Conservation (phyloP, 192 early-diverging fungal species). For the Spizellomyces punctatus region DNA sequence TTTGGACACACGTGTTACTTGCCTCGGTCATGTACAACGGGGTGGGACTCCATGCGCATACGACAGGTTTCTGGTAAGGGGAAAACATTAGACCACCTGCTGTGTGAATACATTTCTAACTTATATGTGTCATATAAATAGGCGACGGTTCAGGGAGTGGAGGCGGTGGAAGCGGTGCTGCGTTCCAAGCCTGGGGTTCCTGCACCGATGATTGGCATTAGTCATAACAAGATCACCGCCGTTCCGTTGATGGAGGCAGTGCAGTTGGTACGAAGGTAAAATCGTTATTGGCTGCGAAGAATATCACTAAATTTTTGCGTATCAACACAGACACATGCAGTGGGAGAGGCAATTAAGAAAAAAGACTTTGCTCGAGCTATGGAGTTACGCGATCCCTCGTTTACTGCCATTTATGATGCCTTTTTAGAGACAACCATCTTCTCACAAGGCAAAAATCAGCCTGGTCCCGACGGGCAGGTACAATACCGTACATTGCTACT, state of each 20-base stretch:
- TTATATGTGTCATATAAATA: slow-evolving; percentile 6
- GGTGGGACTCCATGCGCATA: slow-evolving; percentile 88
- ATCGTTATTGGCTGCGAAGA: slow-evolving; percentile 29
- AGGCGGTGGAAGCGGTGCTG: slow-evolving; percentile 92
- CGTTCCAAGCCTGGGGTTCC: slow-evolving; percentile 79
- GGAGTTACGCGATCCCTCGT: slow-evolving; percentile 85
- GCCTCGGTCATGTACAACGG: slow-evolving; percentile 92
- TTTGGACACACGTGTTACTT: slow-evolving; percentile 93
- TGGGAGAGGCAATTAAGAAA: slow-evolving; percentile 77
- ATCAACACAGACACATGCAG: slow-evolving; percentile 65
- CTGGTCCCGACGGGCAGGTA: slow-evolving; percentile 63
- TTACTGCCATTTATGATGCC: slow-evolving; percentile 56
- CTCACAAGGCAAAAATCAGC: slow-evolving; percentile 39
- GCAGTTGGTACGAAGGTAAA: slow-evolving; percentile 44
- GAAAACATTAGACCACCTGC: too few species aligned
- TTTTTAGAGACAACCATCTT: slow-evolving; percentile 48
- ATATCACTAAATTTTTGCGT: too few species aligned
- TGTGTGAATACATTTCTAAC: too few species aligned
- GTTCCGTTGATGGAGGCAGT: slow-evolving; percentile 93
- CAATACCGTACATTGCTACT: neutral
- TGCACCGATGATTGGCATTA: slow-evolving; percentile 93
- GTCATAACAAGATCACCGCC: slow-evolving; percentile 83
- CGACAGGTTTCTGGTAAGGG: slow-evolving; percentile 75
- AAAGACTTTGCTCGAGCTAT: slow-evolving; percentile 91
- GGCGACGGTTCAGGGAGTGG: slow-evolving; percentile 91